Base-by-base conservation (phyloP, 441 rosid species). In the Theobroma grandiflorum region DNA sequence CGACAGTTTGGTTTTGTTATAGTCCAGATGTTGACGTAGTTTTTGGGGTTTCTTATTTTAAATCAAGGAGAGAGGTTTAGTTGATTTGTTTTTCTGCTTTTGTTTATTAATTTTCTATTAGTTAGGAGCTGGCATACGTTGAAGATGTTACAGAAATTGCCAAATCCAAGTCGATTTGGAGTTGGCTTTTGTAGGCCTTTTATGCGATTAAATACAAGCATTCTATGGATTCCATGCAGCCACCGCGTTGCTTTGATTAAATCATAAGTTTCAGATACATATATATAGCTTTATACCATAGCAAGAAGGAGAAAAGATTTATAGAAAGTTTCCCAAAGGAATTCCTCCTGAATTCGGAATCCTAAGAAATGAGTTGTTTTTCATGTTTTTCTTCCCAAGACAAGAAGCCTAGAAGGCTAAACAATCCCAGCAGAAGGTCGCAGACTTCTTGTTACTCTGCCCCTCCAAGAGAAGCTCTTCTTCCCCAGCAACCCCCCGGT, bases 341-440 rank as follows among this genome's bases (percentile, higher is more conserved):
- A 14, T 52, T 45, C 49, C 47, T 72, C 3, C 4, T 72, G 57
- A 61, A 37, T 37, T 72, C 14, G 6, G 47, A 72, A 50, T 35
- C 10, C 63, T 11, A 37, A 71, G 72, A 83, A 78, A 94, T 95
- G 97, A 87, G 88, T 85, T 95, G 99, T 82, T 91, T 89, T 88
- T 79, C 90, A 18, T 95, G 98, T 80, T 94, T 94, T 75, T 89
- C 89, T 61, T 84, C 89, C 49, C 87, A 85, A 0, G 94, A 86
- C 69, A 89, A 83, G 81, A 92, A 84, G 77, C 67, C 74, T 12
- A 89, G 65, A 31, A 81, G 78, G 75, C 66, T 83, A 2, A 76
- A 81, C 22, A 81, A 78, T 78, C 0, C 67, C 50, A 89, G 85
- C 82, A 87, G 77, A 80, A 65, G 79, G 40, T 87, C 35, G 79